Percentiles rank a stretch among this genome's conserved stretches.
phyloP scores from a whole-genome alignment of 2,329 filamentous ascomycete genomes.

The Aureobasidium lini region DNA sequence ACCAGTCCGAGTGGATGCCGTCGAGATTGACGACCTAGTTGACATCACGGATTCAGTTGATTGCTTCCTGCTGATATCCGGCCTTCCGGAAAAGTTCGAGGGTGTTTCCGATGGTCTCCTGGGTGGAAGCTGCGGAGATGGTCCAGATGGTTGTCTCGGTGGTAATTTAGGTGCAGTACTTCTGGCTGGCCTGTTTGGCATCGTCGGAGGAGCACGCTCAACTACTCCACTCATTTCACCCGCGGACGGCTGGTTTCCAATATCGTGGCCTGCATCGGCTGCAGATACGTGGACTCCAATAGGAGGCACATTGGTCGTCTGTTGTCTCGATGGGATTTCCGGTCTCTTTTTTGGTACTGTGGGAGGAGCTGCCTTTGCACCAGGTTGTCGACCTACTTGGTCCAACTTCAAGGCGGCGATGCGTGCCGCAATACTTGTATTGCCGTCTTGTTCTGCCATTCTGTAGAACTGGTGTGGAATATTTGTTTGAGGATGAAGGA shows the following conservation, averaged over 20 bases:
- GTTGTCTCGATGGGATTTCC: conserved; percentile 2
- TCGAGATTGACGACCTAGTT: conserved; percentile 42
- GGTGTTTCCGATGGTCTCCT: conserved; percentile 14
- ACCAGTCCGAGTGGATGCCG: conserved; percentile 39
- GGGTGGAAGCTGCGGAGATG: conserved; percentile 19
- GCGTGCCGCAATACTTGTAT: conserved; percentile 36
- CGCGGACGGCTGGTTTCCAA: conserved; percentile 33
- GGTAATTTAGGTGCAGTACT: conserved; percentile 33
- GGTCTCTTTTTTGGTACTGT: conserved; percentile 15
- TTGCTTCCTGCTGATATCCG: conserved; percentile 28
- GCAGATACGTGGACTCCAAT: conserved; percentile 3
- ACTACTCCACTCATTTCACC: conserved; percentile 38
- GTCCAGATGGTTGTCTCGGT: conserved; percentile 36
- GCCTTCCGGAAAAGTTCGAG: conserved; percentile 6
- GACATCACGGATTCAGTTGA: conserved; percentile 49
- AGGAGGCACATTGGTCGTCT: conserved; percentile 18
- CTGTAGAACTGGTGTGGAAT: not conserved
- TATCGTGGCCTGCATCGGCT: conserved; percentile 16
- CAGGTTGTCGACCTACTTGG: conserved; percentile 34
- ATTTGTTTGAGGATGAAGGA: not conserved
- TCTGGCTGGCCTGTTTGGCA: conserved; percentile 36
- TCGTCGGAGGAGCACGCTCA: conserved; percentile 35
- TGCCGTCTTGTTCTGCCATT: conserved; percentile 16
- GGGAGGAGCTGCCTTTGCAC: conserved; percentile 25
- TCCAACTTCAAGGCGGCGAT: conserved; percentile 43